Percentiles rank a stretch among this genome's conserved stretches.
These are phyloP conservation scores for Scedosporium boydii DNA, from an alignment of 2,329 filamentous ascomycete species.

Conservation along the genomic window DNA sequence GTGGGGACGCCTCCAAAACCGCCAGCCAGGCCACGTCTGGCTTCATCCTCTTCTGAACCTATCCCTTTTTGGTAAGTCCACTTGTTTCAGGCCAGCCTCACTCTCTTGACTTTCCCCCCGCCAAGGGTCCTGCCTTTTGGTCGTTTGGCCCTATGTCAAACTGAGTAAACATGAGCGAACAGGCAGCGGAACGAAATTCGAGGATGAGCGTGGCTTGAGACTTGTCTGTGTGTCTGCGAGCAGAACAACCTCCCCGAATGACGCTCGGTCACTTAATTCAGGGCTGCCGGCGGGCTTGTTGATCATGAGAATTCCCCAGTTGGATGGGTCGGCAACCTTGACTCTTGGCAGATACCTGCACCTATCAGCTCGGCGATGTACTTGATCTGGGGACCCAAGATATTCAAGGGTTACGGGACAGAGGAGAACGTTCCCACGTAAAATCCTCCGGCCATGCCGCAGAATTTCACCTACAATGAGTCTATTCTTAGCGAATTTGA, in stretches of 20 bases:
- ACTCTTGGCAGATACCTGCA: neutral
- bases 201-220: too few species aligned
- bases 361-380: neutral
- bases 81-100: conserved; percentile 7
- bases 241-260: too few species aligned
- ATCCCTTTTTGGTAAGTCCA: conserved; percentile 2
- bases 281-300: neutral
- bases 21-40: neutral
- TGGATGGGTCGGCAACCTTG: neutral
- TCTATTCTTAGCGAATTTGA: neutral
- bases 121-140: neutral
- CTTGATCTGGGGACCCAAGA: too few species aligned
- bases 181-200: too few species aligned
- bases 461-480: neutral
- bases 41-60: neutral
- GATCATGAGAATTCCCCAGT: neutral
- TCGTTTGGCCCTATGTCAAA: neutral
- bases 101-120: neutral
- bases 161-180: neutral
- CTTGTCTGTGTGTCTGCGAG: too few species aligned
- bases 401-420: neutral
- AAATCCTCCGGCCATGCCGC: neutral
- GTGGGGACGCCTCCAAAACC: neutral
- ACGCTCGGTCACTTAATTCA: neutral
- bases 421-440: neutral